Evolutionary conservation across 164 flowering plant species (phyloP), one percentile per base, ranked within the genome.

Genomic region (Tetrastigma voinierianum): DNA sequence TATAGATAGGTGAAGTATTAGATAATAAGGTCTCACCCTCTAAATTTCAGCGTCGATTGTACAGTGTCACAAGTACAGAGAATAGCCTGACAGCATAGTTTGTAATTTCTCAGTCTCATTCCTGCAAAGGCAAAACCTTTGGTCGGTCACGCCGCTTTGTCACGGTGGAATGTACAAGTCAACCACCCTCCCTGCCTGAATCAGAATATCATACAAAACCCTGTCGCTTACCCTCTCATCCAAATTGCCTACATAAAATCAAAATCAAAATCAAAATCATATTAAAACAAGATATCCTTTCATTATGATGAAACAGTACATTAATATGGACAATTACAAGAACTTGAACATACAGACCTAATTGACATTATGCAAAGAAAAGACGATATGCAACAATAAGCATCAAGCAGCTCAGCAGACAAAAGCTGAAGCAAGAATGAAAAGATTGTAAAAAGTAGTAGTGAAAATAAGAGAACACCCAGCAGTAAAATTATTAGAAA

Each of bases 121-220:
- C 90, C 90, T 0, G 89, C 96, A 80, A 93, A 93, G 18, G n/a
- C 98, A 78, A 15, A 90, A 24, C 97, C 97, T 80, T 88, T 90
- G n/a, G 81, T 80, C 78, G 80, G n/a, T 48, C 80, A 85, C n/a
- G 86, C 85, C 69, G 90, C 98, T 81, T 67, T 86, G 71, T 93
- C 98, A 14, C n/a, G 83, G 80, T 83, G 96, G 97, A 59, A 91
- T 82, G 72, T 93, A 64, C 64, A 93, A 67, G 48, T 91, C 93
- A 2, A 90, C 83, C 18, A 91, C 70, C 48, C 83, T 78, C 25
- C 98, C 98, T 1, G 91, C 98, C 70, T 93, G 96, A 74, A 93
- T 86, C 40, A 91, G 77, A 59, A 93, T 93, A 63, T 93, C 96
- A 78, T 91, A 93, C 70, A 93, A 65, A 23, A 87, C 89, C 69